phyloP scores from a whole-genome alignment of 371 early-diverging fungal species.

The Mucor mucedo region DNA sequence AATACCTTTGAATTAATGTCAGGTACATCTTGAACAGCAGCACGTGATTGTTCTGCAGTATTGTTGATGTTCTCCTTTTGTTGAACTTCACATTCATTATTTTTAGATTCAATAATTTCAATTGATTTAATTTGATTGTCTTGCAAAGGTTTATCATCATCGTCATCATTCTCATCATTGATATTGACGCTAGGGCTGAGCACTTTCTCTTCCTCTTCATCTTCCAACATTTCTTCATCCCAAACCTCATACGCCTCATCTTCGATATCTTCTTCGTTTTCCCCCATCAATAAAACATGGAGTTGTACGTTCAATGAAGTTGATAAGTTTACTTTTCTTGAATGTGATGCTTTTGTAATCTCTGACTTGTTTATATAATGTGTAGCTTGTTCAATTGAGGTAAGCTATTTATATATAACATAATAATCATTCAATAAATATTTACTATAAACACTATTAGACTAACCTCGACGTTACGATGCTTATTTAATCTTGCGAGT shows the following conservation, averaged over 20 bases:
- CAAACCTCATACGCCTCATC: slow-evolving; percentile 34
- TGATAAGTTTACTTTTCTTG: slow-evolving; percentile 24
- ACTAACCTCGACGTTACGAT: slow-evolving; percentile 69
- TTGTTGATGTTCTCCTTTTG: slow-evolving; percentile 12
- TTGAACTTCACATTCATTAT: slow-evolving; percentile 4
- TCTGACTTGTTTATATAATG: slow-evolving; percentile 19
- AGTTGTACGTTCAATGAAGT: slow-evolving; percentile 30
- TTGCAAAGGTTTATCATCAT: background rate
- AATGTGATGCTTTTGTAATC: background rate
- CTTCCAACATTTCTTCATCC: slow-evolving; percentile 35
- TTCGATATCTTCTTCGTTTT: slow-evolving; percentile 31
- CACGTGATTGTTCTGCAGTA: slow-evolving; percentile 20
- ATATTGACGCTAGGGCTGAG: too few relatives aligned
- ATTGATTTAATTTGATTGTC: slow-evolving; percentile 1
- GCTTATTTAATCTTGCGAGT: slow-evolving; percentile 87
- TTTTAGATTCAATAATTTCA: slow-evolving; percentile 4
- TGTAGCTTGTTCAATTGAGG: slow-evolving; percentile 29
- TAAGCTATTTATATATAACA: slow-evolving; percentile 13
- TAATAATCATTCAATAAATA: background rate
- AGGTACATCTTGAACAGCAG: background rate
- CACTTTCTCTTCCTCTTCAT: slow-evolving; percentile 11
- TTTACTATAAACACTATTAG: background rate
- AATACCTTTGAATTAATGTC: slow-evolving; percentile 26
- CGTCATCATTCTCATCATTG: background rate
- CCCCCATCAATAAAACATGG: slow-evolving; percentile 25